Evolutionary conservation across 352 stramenopile genomes (phyloP).

Genomic region (Pythium sukuiense): DNA sequence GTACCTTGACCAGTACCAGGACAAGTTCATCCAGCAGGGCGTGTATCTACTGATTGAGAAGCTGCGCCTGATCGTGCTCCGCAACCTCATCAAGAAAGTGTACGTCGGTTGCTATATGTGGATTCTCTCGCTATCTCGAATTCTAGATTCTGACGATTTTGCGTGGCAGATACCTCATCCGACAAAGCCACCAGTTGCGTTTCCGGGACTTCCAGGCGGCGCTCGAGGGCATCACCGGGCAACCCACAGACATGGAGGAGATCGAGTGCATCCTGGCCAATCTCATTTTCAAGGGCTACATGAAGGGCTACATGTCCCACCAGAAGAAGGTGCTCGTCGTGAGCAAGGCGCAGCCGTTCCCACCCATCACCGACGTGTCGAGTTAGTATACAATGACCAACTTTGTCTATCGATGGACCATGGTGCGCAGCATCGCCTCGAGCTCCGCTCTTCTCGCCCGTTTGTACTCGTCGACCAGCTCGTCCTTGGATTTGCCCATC

Average conservation of each 20-base stretch:
- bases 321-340: constrained; percentile 95
- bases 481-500: constrained; percentile 47
- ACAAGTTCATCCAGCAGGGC: constrained; percentile 89
- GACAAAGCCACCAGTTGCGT: constrained; percentile 88
- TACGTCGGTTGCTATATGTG: constrained; percentile 42
- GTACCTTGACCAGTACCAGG: constrained; percentile 89
- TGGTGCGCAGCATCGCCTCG: constrained; percentile 66
- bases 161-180: constrained; percentile 67
- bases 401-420: constrained; percentile 36
- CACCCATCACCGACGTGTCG: constrained; percentile 75
- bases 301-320: constrained; percentile 97
- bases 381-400: constrained; percentile 35
- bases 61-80: constrained; percentile 92
- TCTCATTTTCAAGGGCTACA: constrained; percentile 95
- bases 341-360: constrained; percentile 94
- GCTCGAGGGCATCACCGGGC: constrained; percentile 83
- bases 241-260: constrained; percentile 93
- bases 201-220: constrained; percentile 88
- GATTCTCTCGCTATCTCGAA: not conserved
- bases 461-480: constrained; percentile 68
- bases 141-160: constrained; percentile 1
- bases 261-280: constrained; percentile 97
- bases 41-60: constrained; percentile 97
- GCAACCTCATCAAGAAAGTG: constrained; percentile 96
- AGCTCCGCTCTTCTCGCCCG: constrained; percentile 57